Percentiles rank a stretch among this genome's conserved stretches.
These are phyloP conservation scores for Penicillium sp. DNA, from an alignment of 2,329 filamentous ascomycete genomes.

Conservation along the genomic window DNA sequence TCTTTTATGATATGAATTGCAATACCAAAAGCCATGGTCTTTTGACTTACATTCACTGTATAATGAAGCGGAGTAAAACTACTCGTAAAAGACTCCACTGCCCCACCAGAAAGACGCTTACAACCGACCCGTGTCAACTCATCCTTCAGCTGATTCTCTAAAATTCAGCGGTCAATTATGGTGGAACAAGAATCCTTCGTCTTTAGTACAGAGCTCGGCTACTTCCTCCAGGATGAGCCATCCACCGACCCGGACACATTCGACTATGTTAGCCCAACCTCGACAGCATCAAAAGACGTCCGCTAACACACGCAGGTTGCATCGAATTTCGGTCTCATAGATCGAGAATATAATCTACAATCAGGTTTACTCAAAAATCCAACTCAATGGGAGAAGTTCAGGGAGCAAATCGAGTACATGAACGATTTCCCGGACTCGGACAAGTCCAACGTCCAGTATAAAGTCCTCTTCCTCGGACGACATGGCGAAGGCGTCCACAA, in stretches of 20 bases:
- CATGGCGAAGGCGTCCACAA: slow-evolving; percentile 62
- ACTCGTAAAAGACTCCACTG: neutral
- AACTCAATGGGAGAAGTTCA: slow-evolving; percentile 56
- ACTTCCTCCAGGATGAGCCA: slow-evolving; percentile 51
- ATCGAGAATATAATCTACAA: slow-evolving; percentile 44
- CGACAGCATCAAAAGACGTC: neutral
- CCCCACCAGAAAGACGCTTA: neutral
- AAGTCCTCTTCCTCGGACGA: slow-evolving; percentile 55
- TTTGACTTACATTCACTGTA: neutral
- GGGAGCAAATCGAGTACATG: slow-evolving; percentile 45
- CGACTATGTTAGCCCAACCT: slow-evolving; percentile 42
- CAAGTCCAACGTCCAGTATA: slow-evolving; percentile 41
- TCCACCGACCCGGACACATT: slow-evolving; percentile 45
- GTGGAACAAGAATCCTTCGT: slow-evolving; percentile 22
- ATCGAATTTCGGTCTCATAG: slow-evolving; percentile 50
- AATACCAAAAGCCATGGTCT: neutral
- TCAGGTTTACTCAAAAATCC: slow-evolving; percentile 28
- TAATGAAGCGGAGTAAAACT: neutral
- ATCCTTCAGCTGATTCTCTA: neutral
- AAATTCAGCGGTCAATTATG: neutral
- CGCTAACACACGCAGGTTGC: slow-evolving; percentile 27
- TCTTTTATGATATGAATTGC: neutral
- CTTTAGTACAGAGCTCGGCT: slow-evolving; percentile 44
- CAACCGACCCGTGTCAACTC: neutral
- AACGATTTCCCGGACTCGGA: slow-evolving; percentile 38